Base-by-base conservation (phyloP, 2,329 filamentous ascomycete genomes). In the Eurotiales sp. region DNA sequence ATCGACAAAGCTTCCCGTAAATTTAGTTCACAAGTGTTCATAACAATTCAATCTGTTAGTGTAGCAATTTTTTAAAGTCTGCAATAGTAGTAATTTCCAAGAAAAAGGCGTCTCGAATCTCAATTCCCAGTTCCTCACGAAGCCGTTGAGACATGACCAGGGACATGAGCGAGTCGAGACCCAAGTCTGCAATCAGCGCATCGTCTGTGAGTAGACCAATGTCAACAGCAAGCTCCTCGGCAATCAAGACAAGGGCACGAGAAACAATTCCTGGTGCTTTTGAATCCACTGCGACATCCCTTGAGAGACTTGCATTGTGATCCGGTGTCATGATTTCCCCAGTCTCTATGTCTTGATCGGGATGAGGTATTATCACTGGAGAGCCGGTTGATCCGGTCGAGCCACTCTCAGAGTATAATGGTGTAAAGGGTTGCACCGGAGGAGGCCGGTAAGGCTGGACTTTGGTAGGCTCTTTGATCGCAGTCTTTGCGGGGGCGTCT, bases 121-220 rank as follows among this genome's bases (percentile, higher is more conserved):
- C 42, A n/a, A 22, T 45, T 2, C 19, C 19, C 4, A 46, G 30
- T 19, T 46, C 44, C 44, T 46, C 44, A 8, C 44, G 44, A 8
- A 46, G 19, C 11, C 44, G 36, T 14, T 46, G 44, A 8, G 44
- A 46, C 8, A 46, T 12, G 11, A 46, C 22, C 8, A 71, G 50
- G 14, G 56, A 59, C 56, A 70, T 58, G 8, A 71, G 56, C 25
- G 60, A 64, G 54, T 70, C 68, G 41, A 71, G 51, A 3, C 67
- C 68, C 8, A 69, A 22, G 15, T 56, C 50, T 4, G 52, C 54
- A 46, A 63, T n/a, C 10, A 19, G 25, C 5, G 52, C 46, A 15
- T 49, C 46, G 15, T 49, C 46, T 23, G 36, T 29, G 11, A 49
- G 46, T 8, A 30, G n/a, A 2, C 30, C 6, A 5, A 49, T 12